Percentiles rank a stretch among this genome's conserved stretches.
Conservation (phyloP, 305 asterid genomes). For the Fraxinus ornus region DNA sequence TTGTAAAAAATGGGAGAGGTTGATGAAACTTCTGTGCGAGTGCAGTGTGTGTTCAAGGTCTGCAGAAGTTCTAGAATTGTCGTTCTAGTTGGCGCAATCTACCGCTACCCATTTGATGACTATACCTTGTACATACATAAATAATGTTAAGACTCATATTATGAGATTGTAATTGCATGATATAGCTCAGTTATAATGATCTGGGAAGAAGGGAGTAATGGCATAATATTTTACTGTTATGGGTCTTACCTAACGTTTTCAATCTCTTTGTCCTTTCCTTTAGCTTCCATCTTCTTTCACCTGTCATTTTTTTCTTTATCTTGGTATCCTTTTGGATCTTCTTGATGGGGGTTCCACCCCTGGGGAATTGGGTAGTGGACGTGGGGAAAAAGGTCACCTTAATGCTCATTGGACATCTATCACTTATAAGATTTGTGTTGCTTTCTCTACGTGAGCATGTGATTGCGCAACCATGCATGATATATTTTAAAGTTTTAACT, state of each 20-base stretch:
- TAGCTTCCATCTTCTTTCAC: neutral
- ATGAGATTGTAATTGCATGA: neutral
- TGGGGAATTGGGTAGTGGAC: neutral
- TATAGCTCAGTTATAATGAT: neutral
- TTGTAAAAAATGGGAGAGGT: slow-evolving; percentile 10
- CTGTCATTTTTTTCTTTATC: neutral
- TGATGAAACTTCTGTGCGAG: neutral
- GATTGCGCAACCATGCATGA: slow-evolving; percentile 6
- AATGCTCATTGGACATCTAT: slow-evolving; percentile 17
- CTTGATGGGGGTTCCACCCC: neutral
- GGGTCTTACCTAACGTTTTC: slow-evolving; percentile 5
- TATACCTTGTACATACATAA: neutral
- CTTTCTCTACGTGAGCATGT: slow-evolving; percentile 12
- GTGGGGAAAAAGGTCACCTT: neutral
- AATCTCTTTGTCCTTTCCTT: slow-evolving; percentile 11
- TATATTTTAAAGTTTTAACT: neutral
- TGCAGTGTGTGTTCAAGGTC: neutral
- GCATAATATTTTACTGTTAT: slow-evolving; percentile 8
- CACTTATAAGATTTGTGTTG: neutral
- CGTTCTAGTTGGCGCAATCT: neutral
- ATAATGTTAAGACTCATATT: neutral
- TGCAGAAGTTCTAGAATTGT: slow-evolving; percentile 5
- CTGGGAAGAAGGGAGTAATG: slow-evolving; percentile 1
- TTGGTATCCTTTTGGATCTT: neutral
- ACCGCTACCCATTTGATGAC: neutral